Evolutionary conservation across 495 filamentous ascomycete genomes (phyloP).

Genomic region (Trichoderma parareesei): DNA sequence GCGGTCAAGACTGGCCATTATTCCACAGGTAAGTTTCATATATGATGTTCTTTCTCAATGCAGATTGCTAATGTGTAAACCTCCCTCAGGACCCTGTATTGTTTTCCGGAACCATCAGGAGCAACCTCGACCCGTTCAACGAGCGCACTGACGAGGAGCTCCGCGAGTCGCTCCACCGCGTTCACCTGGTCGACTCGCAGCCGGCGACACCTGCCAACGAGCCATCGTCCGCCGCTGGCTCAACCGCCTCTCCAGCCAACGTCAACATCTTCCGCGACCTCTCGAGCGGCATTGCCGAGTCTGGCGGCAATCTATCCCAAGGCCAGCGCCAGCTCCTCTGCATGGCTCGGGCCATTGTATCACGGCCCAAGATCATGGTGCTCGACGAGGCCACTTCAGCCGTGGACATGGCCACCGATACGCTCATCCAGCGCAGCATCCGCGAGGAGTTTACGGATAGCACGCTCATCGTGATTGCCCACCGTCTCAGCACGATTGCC

Average conservation of each 20-base stretch:
- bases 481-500: slow-evolving; percentile 76
- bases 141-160: slow-evolving; percentile 65
- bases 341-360: slow-evolving; percentile 77
- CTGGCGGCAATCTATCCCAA: slow-evolving; percentile 74
- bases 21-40: slow-evolving; percentile 50
- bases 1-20: slow-evolving; percentile 69
- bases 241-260: slow-evolving; percentile 35
- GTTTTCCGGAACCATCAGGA: slow-evolving; percentile 76
- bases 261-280: slow-evolving; percentile 56
- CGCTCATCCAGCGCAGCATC: slow-evolving; percentile 73
- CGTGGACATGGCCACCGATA: slow-evolving; percentile 81
- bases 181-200: slow-evolving; percentile 51
- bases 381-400: slow-evolving; percentile 86
- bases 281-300: slow-evolving; percentile 58
- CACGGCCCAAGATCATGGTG: slow-evolving; percentile 74
- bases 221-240: slow-evolving; percentile 13
- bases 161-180: slow-evolving; percentile 64
- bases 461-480: slow-evolving; percentile 84
- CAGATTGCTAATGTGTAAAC: background rate
- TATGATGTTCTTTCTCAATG: background rate
- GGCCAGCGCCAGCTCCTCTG: slow-evolving; percentile 86
- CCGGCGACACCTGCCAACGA: slow-evolving; percentile 21
- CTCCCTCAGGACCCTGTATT: slow-evolving; percentile 59
- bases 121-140: slow-evolving; percentile 75
- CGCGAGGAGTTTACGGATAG: slow-evolving; percentile 67